Percentiles rank a stretch among this genome's conserved stretches.
phyloP scores from a whole-genome alignment of 805 yeast genomes.

The Cyberlindnera mycetangii region DNA sequence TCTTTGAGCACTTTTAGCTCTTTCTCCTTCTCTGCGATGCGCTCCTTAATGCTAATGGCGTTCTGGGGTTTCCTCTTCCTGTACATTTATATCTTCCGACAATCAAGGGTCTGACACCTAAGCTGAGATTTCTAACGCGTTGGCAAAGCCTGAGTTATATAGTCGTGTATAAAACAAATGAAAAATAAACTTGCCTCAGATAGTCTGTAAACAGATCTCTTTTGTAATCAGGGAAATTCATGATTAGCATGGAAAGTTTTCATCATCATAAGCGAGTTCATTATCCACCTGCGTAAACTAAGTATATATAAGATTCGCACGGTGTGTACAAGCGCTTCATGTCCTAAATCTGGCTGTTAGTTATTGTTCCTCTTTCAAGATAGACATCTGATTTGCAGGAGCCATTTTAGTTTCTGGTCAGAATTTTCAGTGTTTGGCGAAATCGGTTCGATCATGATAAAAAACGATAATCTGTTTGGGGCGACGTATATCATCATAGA shows the following conservation, averaged over 20 bases:
- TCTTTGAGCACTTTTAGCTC: constrained; percentile 6
- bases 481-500: constrained; percentile 29
- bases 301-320: background rate
- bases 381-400: background rate
- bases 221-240: constrained; percentile 24
- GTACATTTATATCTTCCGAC: too few species aligned
- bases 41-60: constrained; percentile 5
- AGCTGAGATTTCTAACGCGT: too few species aligned
- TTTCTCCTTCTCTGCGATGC: constrained; percentile 10
- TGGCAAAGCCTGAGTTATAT: too few species aligned
- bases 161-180: background rate
- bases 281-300: too few species aligned
- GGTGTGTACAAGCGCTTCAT: background rate
- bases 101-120: too few species aligned
- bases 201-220: constrained; percentile 15
- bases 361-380: background rate
- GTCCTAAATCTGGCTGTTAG: background rate
- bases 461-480: constrained; percentile 33
- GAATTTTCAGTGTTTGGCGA: constrained; percentile 34
- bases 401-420: constrained; percentile 17
- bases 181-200: constrained; percentile 20
- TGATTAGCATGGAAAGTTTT: constrained; percentile 29
- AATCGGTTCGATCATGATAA: constrained; percentile 30
- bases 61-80: constrained; percentile 5
- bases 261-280: constrained; percentile 24